These are phyloP conservation scores for Zymoseptoria tritici DNA, from an alignment of 2,329 filamentous ascomycete species.

Conservation along the genomic window DNA sequence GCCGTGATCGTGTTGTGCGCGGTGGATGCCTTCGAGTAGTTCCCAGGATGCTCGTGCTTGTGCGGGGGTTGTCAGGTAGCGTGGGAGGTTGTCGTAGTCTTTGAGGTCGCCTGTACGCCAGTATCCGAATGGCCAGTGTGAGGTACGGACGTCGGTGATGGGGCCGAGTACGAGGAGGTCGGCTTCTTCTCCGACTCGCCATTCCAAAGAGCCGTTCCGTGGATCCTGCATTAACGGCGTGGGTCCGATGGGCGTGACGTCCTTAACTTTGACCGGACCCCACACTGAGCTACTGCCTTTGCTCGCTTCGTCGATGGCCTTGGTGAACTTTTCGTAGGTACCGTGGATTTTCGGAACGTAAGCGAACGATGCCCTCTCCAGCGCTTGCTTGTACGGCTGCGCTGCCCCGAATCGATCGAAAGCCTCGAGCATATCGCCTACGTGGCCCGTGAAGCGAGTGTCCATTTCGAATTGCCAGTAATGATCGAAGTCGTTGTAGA, in stretches of 20 bases:
- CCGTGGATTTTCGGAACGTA: slow-evolving; percentile 47
- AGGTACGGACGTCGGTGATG: slow-evolving; percentile 7
- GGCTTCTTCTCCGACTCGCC: slow-evolving; percentile 82
- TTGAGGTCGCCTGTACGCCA: slow-evolving; percentile 29
- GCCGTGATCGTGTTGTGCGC: slow-evolving; percentile 27
- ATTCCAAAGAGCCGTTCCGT: slow-evolving; percentile 63
- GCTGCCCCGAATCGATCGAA: slow-evolving; percentile 46
- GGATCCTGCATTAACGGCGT: slow-evolving; percentile 59
- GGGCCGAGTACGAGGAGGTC: slow-evolving; percentile 48
- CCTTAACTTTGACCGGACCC: slow-evolving; percentile 30
- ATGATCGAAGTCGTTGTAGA: slow-evolving; percentile 69
- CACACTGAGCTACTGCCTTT: slow-evolving; percentile 28
- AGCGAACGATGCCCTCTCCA: slow-evolving; percentile 48
- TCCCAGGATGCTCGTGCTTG: slow-evolving; percentile 29
- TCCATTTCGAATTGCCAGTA: slow-evolving; percentile 81
- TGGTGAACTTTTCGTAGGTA: slow-evolving; percentile 2
- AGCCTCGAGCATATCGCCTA: slow-evolving; percentile 67
- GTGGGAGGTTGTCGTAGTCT: slow-evolving; percentile 12
- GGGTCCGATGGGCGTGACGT: slow-evolving; percentile 61
- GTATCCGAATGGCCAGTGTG: slow-evolving; percentile 29
- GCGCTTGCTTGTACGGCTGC: slow-evolving; percentile 49
- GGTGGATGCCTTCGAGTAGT: slow-evolving; percentile 30
- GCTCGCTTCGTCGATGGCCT: background rate
- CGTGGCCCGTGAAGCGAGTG: slow-evolving; percentile 65
- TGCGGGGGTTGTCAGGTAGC: slow-evolving; percentile 34